Base-by-base conservation (phyloP, 1,139 yeast species). In the Geotrichum candidum region DNA sequence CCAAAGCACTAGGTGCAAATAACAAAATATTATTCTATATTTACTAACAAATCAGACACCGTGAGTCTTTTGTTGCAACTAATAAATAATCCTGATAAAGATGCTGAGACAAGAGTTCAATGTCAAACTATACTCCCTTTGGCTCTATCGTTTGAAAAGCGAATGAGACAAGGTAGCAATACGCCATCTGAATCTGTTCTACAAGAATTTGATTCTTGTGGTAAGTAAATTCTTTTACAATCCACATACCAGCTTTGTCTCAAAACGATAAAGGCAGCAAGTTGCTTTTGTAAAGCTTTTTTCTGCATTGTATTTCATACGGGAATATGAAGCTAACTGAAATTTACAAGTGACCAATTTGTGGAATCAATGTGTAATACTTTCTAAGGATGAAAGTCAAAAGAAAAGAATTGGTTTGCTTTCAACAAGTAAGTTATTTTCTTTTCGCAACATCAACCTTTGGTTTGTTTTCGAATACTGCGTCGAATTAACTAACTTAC, bases 41-140 rank as follows among this genome's bases (percentile, higher is more conserved):
- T n/a, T 9, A n/a, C n/a, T 23, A 27, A n/a, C 41, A 51, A 56
- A 59, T 10, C 23, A 60, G 62, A 53, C 41, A 60, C 62, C 5
- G 38, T 60, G n/a, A 51, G 53, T 2, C 48, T 48, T 18, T 45
- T 60, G 18, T 35, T 33, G 9, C 48, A 35, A 7, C 57, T 50
- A 18, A 48, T 57, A 7, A 53, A 33, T 15, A 35, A 53, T 31
- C 9, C 58, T 5, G 62, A 56, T 18, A 56, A 60, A n/a, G 62
- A 56, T 50, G 53, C 57, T 25, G 60, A 56, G 38, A 45, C 50
- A 13, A 23, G 56, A 33, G 54, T 53, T 22, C 65, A 63, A 46
- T 63, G 65, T 53, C 58, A 63, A 46, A 63, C 61, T 9, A 56
- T 56, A 3, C 57, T 63, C 3, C 65, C 65, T 13, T 51, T 63